These are phyloP conservation scores for Verticillium alfalfae DNA, from an alignment of 2,329 filamentous ascomycete species.

Conservation along the genomic window DNA sequence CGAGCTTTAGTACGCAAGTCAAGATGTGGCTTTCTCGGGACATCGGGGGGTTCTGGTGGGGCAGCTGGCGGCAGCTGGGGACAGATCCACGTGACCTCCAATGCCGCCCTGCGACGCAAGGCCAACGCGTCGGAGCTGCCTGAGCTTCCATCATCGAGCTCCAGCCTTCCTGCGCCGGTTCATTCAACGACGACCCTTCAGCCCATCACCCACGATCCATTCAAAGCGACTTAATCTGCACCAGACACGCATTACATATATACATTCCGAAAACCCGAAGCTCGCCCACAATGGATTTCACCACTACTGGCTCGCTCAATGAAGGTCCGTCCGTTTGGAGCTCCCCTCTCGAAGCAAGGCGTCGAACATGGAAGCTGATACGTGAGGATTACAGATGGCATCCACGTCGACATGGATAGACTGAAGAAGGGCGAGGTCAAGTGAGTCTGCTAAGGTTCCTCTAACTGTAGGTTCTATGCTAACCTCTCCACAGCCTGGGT, in stretches of 20 bases:
- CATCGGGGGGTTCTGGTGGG: too few relatives aligned
- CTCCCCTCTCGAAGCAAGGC: constrained; percentile 4
- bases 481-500: constrained; percentile 63
- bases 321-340: constrained; percentile 47
- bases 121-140: constrained; percentile 41
- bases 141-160: constrained; percentile 32
- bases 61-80: neutral
- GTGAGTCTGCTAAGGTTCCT: constrained; percentile 47
- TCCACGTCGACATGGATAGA: constrained; percentile 98
- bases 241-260: constrained; percentile 16
- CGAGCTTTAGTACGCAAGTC: too few relatives aligned
- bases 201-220: constrained; percentile 11
- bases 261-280: neutral
- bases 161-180: constrained; percentile 18
- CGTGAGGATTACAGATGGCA: constrained; percentile 67
- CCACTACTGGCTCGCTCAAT: constrained; percentile 55
- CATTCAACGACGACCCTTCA: constrained; percentile 13
- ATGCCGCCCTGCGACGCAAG: constrained; percentile 4
- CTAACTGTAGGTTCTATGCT: constrained; percentile 12
- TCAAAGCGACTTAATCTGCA: neutral
- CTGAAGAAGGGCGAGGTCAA: constrained; percentile 99
- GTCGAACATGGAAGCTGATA: neutral
- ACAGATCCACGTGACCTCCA: neutral
- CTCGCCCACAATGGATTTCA: constrained; percentile 52
- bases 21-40: too few relatives aligned